Evolutionary conservation across 768 basidiomycete genomes (phyloP).

Genomic region (Mycena haematopus): DNA sequence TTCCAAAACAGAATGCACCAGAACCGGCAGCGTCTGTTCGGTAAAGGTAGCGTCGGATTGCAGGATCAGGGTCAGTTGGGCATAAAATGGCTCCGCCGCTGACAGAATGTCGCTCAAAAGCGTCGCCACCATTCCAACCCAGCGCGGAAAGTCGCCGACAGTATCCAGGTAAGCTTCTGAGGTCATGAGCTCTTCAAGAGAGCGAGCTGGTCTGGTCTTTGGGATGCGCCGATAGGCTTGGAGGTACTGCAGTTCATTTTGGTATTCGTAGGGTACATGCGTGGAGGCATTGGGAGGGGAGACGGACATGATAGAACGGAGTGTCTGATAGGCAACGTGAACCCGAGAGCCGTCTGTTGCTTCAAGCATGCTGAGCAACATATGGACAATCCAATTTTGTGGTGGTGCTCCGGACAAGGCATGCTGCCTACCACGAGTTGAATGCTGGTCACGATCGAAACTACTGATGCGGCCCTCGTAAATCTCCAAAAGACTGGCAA

Average conservation of each 20-base stretch:
- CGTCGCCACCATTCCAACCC: conserved; percentile 66
- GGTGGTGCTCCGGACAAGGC: conserved; percentile 37
- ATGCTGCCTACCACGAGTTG: conserved; percentile 49
- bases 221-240: conserved; percentile 49
- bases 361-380: conserved; percentile 65
- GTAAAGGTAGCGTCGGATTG: conserved; percentile 62
- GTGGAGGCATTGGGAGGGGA: conserved; percentile 39
- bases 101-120: conserved; percentile 68
- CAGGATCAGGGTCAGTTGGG: conserved; percentile 68
- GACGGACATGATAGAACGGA: conserved; percentile 62
- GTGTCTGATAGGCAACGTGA: conserved; percentile 65
- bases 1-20: conserved; percentile 74
- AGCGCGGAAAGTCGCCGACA: conserved; percentile 59
- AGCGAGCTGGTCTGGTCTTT: conserved; percentile 37
- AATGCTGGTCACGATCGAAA: conserved; percentile 59
- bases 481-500: conserved; percentile 65
- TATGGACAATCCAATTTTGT: conserved; percentile 57
- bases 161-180: conserved; percentile 43
- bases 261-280: conserved; percentile 47
- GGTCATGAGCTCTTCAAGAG: conserved; percentile 47
- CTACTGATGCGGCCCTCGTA: conserved; percentile 68
- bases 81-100: conserved; percentile 64
- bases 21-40: conserved; percentile 70
- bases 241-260: conserved; percentile 55
- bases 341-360: conserved; percentile 54